These are phyloP conservation scores for Aspergillus sp. DNA, from an alignment of 2,329 filamentous ascomycete species.

Conservation along the genomic window DNA sequence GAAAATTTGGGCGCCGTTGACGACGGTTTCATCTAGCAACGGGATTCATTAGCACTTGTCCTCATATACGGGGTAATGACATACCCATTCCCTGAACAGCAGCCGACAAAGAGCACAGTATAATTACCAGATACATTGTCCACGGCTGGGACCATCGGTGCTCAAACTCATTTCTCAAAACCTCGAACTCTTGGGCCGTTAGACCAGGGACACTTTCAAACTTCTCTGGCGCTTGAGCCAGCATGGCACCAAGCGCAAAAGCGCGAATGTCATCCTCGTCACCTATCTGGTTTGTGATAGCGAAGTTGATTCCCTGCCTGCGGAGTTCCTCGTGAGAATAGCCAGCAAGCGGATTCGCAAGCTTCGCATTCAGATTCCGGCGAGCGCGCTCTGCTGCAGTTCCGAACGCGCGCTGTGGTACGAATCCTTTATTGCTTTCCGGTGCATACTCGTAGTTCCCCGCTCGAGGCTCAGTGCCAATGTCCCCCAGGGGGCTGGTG, in stretches of 20 bases:
- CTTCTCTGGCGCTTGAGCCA: conserved; percentile 59
- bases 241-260: conserved; percentile 63
- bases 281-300: conserved; percentile 58
- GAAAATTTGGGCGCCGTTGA: conserved; percentile 71
- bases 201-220: conserved; percentile 59
- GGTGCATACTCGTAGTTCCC: conserved; percentile 21
- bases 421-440: conserved; percentile 24
- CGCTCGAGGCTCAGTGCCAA: conserved; percentile 9
- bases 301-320: conserved; percentile 63
- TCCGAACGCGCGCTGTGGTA: conserved; percentile 30
- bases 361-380: conserved; percentile 53
- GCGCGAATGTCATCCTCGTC: conserved; percentile 61
- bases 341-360: conserved; percentile 59
- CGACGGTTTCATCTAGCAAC: conserved; percentile 65
- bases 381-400: conserved; percentile 46
- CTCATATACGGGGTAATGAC: background rate
- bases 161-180: conserved; percentile 64
- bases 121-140: conserved; percentile 68
- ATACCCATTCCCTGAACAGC: conserved; percentile 71
- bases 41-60: conserved; percentile 4
- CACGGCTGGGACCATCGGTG: conserved; percentile 72
- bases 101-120: conserved; percentile 69
- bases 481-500: conserved; percentile 11
- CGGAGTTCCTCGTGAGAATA: conserved; percentile 56
- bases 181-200: conserved; percentile 60